A percentile compares a stretch with the other conserved stretches of the same genome.
These are phyloP conservation scores for Daedaleopsis sinensis DNA, from an alignment of 768 basidiomycete genomes.

Conservation along the genomic window DNA sequence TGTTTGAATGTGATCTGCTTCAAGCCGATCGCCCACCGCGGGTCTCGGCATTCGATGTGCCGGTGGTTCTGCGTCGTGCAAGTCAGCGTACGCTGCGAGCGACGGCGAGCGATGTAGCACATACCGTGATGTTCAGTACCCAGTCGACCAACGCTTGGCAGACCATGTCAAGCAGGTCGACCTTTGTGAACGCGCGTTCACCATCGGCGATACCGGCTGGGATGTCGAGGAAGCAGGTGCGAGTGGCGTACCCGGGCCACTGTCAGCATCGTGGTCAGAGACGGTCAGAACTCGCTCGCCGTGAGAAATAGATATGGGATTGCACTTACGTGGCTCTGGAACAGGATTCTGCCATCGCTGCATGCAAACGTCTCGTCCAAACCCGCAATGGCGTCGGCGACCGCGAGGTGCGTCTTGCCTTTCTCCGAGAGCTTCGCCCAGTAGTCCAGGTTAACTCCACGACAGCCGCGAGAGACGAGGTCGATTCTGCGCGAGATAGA, in stretches of 20 bases:
- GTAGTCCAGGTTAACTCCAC: conserved; percentile 4
- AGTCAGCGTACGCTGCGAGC: not conserved
- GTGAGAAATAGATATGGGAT: too few relatives aligned
- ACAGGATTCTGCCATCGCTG: not conserved
- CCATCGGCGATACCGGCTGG: not conserved
- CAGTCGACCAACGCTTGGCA: conserved; percentile 12
- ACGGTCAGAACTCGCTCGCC: not conserved
- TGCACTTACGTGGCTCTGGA: conserved; percentile 11
- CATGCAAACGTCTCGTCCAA: conserved; percentile 6
- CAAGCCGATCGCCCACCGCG: conserved; percentile 13
- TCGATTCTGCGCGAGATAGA: not conserved
- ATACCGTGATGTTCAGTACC: conserved; percentile 7
- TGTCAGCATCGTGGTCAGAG: not conserved
- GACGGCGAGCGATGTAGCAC: too few relatives aligned
- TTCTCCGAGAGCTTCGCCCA: conserved; percentile 11
- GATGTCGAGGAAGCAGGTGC: conserved; percentile 7
- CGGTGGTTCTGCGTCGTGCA: not conserved
- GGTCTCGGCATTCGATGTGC: conserved; percentile 10
- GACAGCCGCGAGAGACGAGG: not conserved
- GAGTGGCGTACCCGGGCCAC: conserved; percentile 19
- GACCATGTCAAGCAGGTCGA: conserved; percentile 15
- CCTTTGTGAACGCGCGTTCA: not conserved
- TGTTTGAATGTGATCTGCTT: conserved; percentile 16
- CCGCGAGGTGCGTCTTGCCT: not conserved
- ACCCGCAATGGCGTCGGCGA: conserved; percentile 3